phyloP scores from a whole-genome alignment of 1,284 basidiomycete genomes.

The Trichosporon inkin region DNA sequence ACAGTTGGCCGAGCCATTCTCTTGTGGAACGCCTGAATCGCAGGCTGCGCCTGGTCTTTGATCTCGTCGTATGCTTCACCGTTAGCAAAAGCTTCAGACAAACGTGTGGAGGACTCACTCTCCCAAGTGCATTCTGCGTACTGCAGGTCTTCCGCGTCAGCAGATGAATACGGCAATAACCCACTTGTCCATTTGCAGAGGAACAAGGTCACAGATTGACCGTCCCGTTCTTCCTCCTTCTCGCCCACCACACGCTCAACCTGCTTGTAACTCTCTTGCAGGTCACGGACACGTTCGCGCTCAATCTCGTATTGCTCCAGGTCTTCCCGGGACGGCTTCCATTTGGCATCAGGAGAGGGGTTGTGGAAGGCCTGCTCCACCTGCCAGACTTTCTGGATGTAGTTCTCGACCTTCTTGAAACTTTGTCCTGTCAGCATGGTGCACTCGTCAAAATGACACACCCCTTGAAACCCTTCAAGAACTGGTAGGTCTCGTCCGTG shows the following conservation, averaged over 20 bases:
- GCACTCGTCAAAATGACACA: constrained; percentile 39
- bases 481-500: constrained; percentile 94
- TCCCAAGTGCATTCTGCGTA: constrained; percentile 99
- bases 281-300: constrained; percentile 82
- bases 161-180: constrained; percentile 15
- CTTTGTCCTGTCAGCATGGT: constrained; percentile 55
- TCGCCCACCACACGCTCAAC: constrained; percentile 89
- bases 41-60: constrained; percentile 57
- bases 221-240: constrained; percentile 62
- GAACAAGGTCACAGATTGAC: constrained; percentile 65
- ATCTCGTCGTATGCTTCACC: constrained; percentile 62
- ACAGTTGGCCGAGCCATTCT: constrained; percentile 76
- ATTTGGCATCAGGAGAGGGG: constrained; percentile 50
- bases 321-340: constrained; percentile 78
- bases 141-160: constrained; percentile 59
- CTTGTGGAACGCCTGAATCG: constrained; percentile 74
- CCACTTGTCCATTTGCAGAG: constrained; percentile 89
- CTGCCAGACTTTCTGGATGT: constrained; percentile 75
- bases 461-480: constrained; percentile 66
- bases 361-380: constrained; percentile 67
- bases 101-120: constrained; percentile 49
- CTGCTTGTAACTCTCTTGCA: constrained; percentile 82
- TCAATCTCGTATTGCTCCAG: constrained; percentile 82
- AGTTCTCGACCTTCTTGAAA: constrained; percentile 97
- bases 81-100: not conserved